Evolutionary conservation across 2,329 filamentous ascomycete species (phyloP).

Genomic region (Cladophialophora exuberans): DNA sequence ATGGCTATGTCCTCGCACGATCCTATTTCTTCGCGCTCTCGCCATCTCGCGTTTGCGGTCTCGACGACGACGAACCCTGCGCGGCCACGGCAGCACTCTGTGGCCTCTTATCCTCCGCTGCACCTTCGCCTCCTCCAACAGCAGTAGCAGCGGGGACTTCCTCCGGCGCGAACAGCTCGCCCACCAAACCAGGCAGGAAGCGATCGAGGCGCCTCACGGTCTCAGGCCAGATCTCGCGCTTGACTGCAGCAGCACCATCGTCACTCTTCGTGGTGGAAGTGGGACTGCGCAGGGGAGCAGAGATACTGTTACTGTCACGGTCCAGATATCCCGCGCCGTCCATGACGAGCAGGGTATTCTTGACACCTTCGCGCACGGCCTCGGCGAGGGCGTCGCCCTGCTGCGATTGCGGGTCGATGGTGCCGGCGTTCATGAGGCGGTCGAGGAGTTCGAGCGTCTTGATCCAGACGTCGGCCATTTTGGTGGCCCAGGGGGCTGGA

Average conservation of each 20-base stretch:
- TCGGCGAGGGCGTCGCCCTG: constrained; percentile 67
- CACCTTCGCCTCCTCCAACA: not conserved
- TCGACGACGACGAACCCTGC: constrained; percentile 4
- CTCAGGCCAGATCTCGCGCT: constrained; percentile 63
- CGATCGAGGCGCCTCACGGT: constrained; percentile 63
- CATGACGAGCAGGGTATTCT: constrained; percentile 97
- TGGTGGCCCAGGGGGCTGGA: too few species aligned
- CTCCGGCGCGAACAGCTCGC: constrained; percentile 30
- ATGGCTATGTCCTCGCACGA: not conserved
- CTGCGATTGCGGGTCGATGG: constrained; percentile 11
- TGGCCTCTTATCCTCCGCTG: constrained; percentile 5
- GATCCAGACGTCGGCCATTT: constrained; percentile 80
- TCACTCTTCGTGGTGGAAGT: not conserved
- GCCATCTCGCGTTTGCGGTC: constrained; percentile 9
- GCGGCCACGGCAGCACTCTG: not conserved
- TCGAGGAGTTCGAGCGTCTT: constrained; percentile 94
- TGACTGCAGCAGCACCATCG: constrained; percentile 50
- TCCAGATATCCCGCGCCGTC: constrained; percentile 80
- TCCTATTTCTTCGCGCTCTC: not conserved
- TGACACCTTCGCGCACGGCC: constrained; percentile 90
- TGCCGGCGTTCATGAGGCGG: constrained; percentile 79
- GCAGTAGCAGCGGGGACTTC: not conserved
- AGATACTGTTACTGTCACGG: not conserved
- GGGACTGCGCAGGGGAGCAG: constrained; percentile 3
- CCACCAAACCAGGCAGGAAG: constrained; percentile 63